These are phyloP conservation scores for Colletotrichum brevisporum DNA, from an alignment of 2,329 filamentous ascomycete genomes.

Conservation along the genomic window DNA sequence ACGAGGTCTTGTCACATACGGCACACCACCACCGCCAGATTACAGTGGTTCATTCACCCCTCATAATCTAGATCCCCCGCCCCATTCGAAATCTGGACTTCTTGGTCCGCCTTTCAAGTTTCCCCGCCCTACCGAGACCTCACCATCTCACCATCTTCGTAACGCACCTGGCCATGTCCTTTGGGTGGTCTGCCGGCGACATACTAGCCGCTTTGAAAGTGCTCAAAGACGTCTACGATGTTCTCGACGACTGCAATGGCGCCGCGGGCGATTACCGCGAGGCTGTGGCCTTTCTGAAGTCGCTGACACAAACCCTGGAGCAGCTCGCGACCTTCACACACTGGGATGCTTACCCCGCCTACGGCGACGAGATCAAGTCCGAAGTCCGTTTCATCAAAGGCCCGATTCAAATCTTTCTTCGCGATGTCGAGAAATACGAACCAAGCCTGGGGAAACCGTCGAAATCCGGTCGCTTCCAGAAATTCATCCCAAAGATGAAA, in stretches of 20 bases:
- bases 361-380: neutral
- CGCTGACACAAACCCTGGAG: neutral
- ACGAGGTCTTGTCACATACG: too few relatives aligned
- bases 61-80: too few relatives aligned
- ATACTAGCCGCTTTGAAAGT: neutral
- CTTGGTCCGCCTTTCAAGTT: too few relatives aligned
- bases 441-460: neutral
- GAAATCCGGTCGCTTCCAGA: neutral
- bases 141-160: neutral
- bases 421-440: neutral
- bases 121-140: too few relatives aligned
- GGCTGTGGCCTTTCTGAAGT: neutral
- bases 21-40: too few relatives aligned
- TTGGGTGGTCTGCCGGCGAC: constrained; percentile 11
- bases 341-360: neutral
- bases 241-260: neutral
- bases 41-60: too few relatives aligned
- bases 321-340: neutral
- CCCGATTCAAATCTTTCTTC: neutral
- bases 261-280: constrained; percentile 2
- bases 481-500: neutral
- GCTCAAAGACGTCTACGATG: neutral
- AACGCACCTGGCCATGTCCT: neutral
- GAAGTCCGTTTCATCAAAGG: neutral
- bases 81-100: too few relatives aligned